Percentiles rank a stretch among this genome's conserved stretches.
phyloP scores from a whole-genome alignment of 2,329 filamentous ascomycete genomes.

The Colletotrichum shisoi region DNA sequence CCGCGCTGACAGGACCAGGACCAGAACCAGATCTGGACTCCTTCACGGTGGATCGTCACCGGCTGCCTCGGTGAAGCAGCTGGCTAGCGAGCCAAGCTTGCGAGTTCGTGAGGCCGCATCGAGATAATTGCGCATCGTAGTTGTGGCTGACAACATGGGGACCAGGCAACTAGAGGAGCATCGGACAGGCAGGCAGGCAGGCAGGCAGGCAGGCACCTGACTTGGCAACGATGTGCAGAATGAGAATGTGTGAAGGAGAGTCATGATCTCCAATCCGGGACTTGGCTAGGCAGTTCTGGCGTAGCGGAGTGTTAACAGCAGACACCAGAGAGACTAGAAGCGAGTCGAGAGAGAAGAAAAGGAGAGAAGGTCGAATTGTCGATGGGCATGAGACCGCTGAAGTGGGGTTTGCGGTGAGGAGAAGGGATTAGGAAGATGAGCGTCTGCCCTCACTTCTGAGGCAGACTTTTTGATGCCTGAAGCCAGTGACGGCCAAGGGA shows the following conservation, averaged over 20 bases:
- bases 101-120: not conserved
- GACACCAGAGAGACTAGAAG: not conserved
- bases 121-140: not conserved
- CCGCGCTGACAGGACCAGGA: conserved; percentile 2
- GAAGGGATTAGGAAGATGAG: conserved; percentile 18
- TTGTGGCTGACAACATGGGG: not conserved
- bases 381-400: conserved; percentile 9
- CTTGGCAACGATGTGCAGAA: not conserved
- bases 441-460: conserved; percentile 22
- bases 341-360: not conserved
- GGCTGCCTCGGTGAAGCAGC: conserved; percentile 1
- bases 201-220: not conserved
- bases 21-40: not conserved
- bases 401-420: conserved; percentile 16
- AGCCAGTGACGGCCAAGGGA: not conserved
- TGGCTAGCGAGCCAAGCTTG: not conserved
- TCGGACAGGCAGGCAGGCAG: not conserved
- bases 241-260: not conserved
- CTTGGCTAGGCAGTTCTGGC: no score
- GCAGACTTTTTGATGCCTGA: conserved; percentile 34
- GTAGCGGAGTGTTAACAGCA: no score
- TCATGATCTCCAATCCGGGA: not conserved
- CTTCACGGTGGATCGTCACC: conserved; percentile 6
- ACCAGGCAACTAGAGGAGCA: not conserved
- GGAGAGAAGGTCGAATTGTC: not conserved